Evolutionary conservation across 192 early-diverging fungal species (phyloP), one percentile per base, ranked within the genome.

Genomic region (Podochytrium sp.): DNA sequence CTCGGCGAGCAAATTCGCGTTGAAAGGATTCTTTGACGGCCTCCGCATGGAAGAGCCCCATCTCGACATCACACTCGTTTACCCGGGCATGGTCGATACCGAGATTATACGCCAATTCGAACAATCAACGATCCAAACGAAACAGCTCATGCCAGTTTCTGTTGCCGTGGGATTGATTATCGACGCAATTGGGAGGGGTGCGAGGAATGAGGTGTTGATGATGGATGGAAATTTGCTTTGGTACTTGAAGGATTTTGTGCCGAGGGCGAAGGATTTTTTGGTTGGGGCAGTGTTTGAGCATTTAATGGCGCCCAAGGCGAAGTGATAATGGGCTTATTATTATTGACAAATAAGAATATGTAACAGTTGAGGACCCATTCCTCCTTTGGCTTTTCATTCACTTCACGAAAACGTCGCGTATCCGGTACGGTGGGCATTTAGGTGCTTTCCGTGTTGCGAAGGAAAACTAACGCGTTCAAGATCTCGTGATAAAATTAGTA

Each of bases 11-110:
- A 96, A 96, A 47, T 91, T 92, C 64, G 94, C 94, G 0, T 79
- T 92, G 6, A 86, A 90, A 27, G 94, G 92, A 0, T 96, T 91
- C 76, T 92, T 94, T 80, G 84, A 89, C 57, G 81, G 92, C 3
- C 62, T 96, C 39, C 84, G 93, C 1, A 90, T 93, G 71, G 94
- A 96, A 67, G 78, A 93, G 6, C 80, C 78, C 0, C 47, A 69
- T 6, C 78, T 84, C 6, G 87, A 87, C 20, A 81, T 93, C 18
- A 82, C 85, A 35, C 82, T 96, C 10, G 87, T 86, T 14, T 76
- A 92, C 12, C 93, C 93, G 5, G 92, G 89, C 0, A 90, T 91
- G 0, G 93, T 94, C 1, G 85, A 79, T 25, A 94, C 93, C 0
- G 68, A 71, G 20, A n/a, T n/a, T n/a, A n/a, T n/a, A n/a, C n/a